Evolutionary conservation across 768 basidiomycete genomes (phyloP).

Genomic region (Galerina marginata): DNA sequence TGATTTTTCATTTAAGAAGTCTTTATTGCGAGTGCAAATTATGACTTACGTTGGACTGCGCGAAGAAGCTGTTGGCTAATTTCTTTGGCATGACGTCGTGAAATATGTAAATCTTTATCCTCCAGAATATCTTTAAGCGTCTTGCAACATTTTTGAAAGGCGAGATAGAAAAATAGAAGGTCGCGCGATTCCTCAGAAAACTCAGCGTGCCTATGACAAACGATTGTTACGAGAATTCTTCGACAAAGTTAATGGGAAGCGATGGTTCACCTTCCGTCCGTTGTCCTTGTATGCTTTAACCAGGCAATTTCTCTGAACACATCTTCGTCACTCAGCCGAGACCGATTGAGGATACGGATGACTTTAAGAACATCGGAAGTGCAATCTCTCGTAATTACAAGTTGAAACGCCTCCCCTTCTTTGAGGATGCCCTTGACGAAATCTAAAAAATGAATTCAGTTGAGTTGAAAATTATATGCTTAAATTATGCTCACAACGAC

Average conservation of each 20-base stretch:
- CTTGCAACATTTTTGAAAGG: not conserved
- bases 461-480: not conserved
- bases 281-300: not conserved
- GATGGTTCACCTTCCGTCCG: not conserved
- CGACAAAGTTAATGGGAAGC: not conserved
- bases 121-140: not conserved
- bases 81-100: not conserved
- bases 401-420: not conserved
- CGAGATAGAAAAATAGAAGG: not conserved
- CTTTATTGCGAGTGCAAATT: not conserved
- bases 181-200: not conserved
- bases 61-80: not conserved
- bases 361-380: not conserved
- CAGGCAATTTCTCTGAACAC: not conserved
- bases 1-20: not conserved
- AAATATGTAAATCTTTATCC: not conserved
- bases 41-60: not conserved
- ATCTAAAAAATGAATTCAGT: not conserved
- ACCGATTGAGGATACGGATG: not conserved
- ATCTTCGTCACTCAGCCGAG: not conserved
- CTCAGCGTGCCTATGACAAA: not conserved
- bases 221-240: too few species aligned
- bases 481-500: not conserved
- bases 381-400: not conserved
- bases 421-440: not conserved